phyloP scores from a whole-genome alignment of 192 early-diverging fungal genomes.

The Ambispora gerdemannii region DNA sequence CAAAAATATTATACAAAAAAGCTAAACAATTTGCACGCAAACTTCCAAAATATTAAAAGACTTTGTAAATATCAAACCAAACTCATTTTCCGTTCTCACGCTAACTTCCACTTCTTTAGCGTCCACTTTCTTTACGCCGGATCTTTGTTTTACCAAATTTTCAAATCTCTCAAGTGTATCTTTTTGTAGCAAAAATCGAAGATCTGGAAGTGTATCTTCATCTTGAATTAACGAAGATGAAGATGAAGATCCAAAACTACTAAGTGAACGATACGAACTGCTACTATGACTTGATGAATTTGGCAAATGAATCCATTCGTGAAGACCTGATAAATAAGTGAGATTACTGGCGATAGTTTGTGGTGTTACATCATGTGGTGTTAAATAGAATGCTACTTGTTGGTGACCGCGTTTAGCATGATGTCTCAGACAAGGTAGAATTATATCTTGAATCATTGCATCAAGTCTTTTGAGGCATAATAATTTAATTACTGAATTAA shows the following conservation, averaged over 20 bases:
- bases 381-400: conserved; percentile 18
- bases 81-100: conserved; percentile 19
- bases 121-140: conserved; percentile 2
- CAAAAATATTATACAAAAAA: not conserved
- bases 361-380: not conserved
- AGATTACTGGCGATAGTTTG: conserved; percentile 2
- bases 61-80: conserved; percentile 13
- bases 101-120: conserved; percentile 7
- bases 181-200: conserved; percentile 6
- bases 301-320: conserved; percentile 16
- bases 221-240: not conserved
- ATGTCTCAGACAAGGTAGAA: conserved; percentile 14
- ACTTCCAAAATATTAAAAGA: conserved; percentile 10
- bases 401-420: conserved; percentile 25
- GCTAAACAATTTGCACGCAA: not conserved
- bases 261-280: not conserved
- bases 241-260: not conserved
- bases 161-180: conserved; percentile 1
- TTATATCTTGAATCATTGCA: conserved; percentile 1
- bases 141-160: not conserved
- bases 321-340: not conserved
- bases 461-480: not conserved
- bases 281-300: not conserved
- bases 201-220: conserved; percentile 11
- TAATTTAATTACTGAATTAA: not conserved